phyloP scores from a whole-genome alignment of 2,329 filamentous ascomycete genomes.

The Dichotomopilus funicola region DNA sequence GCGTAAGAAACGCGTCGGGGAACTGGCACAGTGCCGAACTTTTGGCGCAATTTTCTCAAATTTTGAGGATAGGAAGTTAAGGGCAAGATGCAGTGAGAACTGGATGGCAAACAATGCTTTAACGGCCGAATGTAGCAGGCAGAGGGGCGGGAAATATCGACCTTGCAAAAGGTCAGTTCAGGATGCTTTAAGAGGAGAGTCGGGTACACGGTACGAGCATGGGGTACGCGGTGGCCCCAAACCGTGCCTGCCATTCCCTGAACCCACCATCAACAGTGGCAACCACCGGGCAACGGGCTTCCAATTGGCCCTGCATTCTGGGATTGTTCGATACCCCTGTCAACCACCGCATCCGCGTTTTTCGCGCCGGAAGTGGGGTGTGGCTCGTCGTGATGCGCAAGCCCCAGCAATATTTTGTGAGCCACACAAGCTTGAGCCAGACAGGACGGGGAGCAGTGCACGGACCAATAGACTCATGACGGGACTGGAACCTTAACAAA shows the following conservation, averaged over 20 bases:
- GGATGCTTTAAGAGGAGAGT: conserved; percentile 7
- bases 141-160: too few species aligned
- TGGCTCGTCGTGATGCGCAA: conserved; percentile 22
- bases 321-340: conserved; percentile 14
- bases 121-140: neutral
- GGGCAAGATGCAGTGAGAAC: neutral
- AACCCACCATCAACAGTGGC: conserved; percentile 43
- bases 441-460: neutral
- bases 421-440: conserved; percentile 10
- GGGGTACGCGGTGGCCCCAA: conserved; percentile 21
- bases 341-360: conserved; percentile 20
- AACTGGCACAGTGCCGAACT: neutral
- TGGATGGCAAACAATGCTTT: neutral
- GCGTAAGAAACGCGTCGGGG: conserved; percentile 1
- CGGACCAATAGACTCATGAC: conserved; percentile 3
- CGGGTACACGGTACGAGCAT: conserved; percentile 22
- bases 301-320: conserved; percentile 36
- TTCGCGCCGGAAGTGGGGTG: conserved; percentile 16
- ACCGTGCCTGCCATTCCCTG: conserved; percentile 21
- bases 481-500: conserved; percentile 10
- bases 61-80: neutral
- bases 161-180: neutral
- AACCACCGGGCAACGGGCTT: conserved; percentile 50
- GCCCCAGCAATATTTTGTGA: conserved; percentile 1
- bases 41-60: neutral